These are phyloP conservation scores for Ilex asprella DNA, from an alignment of 257 asterid genomes.

Conservation along the genomic window DNA sequence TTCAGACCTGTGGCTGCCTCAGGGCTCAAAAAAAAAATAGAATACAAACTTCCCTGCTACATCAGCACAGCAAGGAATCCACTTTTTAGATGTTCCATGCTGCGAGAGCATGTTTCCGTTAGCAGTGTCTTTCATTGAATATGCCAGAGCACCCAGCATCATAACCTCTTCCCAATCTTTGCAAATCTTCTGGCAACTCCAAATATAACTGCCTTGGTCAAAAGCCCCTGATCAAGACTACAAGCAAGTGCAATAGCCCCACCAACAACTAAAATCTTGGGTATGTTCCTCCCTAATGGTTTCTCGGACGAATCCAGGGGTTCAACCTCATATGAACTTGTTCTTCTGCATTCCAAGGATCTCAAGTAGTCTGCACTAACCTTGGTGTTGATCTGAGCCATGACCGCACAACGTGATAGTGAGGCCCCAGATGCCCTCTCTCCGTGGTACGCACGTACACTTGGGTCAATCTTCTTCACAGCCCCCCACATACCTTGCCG, in stretches of 20 bases:
- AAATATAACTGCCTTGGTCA: slow-evolving; percentile 73
- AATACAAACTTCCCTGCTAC: neutral
- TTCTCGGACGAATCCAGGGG: slow-evolving; percentile 18
- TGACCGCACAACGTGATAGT: slow-evolving; percentile 28
- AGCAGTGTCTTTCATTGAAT: neutral
- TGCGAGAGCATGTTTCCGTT: neutral
- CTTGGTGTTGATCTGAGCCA: slow-evolving; percentile 56
- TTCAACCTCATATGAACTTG: slow-evolving; percentile 16
- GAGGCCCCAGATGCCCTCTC: slow-evolving; percentile 36
- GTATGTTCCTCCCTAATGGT: slow-evolving; percentile 40
- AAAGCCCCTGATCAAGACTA: slow-evolving; percentile 70
- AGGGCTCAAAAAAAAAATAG: slow-evolving; percentile 4
- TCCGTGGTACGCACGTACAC: slow-evolving; percentile 60
- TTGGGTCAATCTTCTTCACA: slow-evolving; percentile 63
- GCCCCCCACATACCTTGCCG: slow-evolving; percentile 89
- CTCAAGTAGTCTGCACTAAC: slow-evolving; percentile 28
- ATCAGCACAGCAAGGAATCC: neutral
- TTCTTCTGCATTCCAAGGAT: slow-evolving; percentile 20
- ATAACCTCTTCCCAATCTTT: slow-evolving; percentile 50
- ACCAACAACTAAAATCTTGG: slow-evolving; percentile 46
- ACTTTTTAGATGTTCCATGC: neutral
- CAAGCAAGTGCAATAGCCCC: slow-evolving; percentile 85
- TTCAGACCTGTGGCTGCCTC: slow-evolving; percentile 16
- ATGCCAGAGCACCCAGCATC: slow-evolving; percentile 8
- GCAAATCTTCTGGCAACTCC: slow-evolving; percentile 76